Conservation (phyloP, 148 eudicot genomes). For the Chenopodium quinoa region DNA sequence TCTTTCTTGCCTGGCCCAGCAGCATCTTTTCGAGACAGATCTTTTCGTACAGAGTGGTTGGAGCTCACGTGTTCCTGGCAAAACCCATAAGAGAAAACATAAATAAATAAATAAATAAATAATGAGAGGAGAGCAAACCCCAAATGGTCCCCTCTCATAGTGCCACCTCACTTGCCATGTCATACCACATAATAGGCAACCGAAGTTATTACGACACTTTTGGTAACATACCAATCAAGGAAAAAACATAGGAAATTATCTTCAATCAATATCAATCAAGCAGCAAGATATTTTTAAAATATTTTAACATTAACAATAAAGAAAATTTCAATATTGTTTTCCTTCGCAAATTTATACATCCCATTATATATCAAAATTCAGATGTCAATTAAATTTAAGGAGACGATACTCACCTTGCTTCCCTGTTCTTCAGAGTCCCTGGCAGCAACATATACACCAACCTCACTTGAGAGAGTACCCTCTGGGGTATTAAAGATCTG, state of each 20-base stretch:
- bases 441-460: conserved; percentile 81
- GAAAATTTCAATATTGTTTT: no score
- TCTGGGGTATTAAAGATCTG: conserved; percentile 94
- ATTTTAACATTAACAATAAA: no score
- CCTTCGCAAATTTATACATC: no score
- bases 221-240: no score
- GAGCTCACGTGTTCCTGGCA: conserved; percentile 59
- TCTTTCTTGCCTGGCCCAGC: conserved; percentile 65
- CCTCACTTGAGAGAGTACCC: conserved; percentile 87
- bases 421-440: conserved; percentile 53
- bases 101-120: background rate
- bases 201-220: no score
- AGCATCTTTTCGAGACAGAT: conserved; percentile 44
- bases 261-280: no score
- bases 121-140: no score
- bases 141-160: no score
- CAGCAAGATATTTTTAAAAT: no score
- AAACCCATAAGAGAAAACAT: background rate
- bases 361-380: background rate
- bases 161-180: no score
- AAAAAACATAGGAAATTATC: no score
- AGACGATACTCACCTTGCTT: conserved; percentile 41
- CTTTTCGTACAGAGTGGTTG: conserved; percentile 58
- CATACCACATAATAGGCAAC: no score
- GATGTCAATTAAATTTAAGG: conserved; percentile 1